Conservation (phyloP, 768 basidiomycete genomes). For the Tricholomella constricta region DNA sequence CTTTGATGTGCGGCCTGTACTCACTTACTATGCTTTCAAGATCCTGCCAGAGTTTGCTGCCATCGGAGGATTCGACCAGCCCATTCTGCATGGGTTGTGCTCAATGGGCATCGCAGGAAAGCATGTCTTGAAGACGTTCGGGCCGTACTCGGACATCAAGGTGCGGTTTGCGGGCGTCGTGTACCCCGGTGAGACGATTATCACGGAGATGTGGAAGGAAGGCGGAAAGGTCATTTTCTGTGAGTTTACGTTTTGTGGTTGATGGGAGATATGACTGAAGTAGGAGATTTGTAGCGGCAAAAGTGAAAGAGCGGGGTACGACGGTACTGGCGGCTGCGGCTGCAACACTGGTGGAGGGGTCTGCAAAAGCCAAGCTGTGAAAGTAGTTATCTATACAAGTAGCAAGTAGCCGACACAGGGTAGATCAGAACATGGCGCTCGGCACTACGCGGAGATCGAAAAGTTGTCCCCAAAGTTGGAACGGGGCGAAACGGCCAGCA, state of each 20-base stretch:
- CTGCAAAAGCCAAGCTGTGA: constrained; percentile 65
- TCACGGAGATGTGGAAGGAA: constrained; percentile 99
- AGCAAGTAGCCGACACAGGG: not conserved
- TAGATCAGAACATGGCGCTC: not conserved
- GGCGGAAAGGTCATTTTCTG: constrained; percentile 88
- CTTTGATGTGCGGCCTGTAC: not conserved
- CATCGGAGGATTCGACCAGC: constrained; percentile 92
- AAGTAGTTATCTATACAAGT: not conserved
- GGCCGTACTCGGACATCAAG: constrained; percentile 90
- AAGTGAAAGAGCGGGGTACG: constrained; percentile 83
- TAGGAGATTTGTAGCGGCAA: constrained; percentile 60
- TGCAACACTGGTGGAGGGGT: constrained; percentile 61
- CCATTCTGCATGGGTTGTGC: constrained; percentile 88
- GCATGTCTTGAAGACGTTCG: constrained; percentile 87
- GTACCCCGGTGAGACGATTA: constrained; percentile 92
- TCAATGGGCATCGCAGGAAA: constrained; percentile 92
- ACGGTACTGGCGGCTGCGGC: constrained; percentile 79
- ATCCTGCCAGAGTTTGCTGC: constrained; percentile 93
- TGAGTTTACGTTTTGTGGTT: constrained; percentile 42
- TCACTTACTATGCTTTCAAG: constrained; percentile 33
- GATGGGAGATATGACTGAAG: not conserved
- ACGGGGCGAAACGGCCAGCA: constrained; percentile 20
- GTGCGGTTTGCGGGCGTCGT: constrained; percentile 92
- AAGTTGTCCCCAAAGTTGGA: constrained; percentile 17
- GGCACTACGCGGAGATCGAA: constrained; percentile 19